A percentile compares a stretch with the other conserved stretches of the same genome.
phyloP scores from a whole-genome alignment of 1,284 basidiomycete genomes.

The Blastosporella zonata region DNA sequence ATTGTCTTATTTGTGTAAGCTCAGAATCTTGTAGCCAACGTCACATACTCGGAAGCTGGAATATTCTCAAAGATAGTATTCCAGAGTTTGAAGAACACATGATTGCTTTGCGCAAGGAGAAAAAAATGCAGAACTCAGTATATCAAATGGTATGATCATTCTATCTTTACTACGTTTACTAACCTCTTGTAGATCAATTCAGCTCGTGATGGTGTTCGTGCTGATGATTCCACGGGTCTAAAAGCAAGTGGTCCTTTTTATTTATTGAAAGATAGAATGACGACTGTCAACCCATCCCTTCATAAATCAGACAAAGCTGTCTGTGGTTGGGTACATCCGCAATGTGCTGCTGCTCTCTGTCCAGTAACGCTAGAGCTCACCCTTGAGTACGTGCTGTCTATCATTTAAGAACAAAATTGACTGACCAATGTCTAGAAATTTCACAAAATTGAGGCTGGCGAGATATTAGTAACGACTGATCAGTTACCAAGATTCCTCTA shows the following conservation, averaged over 20 bases:
- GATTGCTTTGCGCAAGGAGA: background rate
- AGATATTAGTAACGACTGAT: conserved; percentile 6
- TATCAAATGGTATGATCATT: background rate
- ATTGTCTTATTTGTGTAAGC: too few species aligned
- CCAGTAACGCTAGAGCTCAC: conserved; percentile 9
- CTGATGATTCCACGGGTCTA: conserved; percentile 12
- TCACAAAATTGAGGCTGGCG: conserved; percentile 9
- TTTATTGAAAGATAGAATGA: background rate
- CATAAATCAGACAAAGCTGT: conserved; percentile 1
- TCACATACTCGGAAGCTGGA: conserved; percentile 7
- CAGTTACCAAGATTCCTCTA: conserved; percentile 21
- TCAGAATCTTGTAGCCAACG: too few species aligned
- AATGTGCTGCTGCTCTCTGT: conserved; percentile 13
- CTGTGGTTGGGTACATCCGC: conserved; percentile 18
- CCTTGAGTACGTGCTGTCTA: background rate
- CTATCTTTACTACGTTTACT: background rate
- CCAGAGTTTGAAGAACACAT: conserved; percentile 1
- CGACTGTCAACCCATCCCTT: background rate
- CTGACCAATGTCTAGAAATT: conserved; percentile 1
- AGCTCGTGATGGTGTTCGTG: conserved; percentile 1
- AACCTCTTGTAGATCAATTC: background rate
- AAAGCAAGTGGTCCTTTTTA: conserved; percentile 10
- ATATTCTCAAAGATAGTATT: conserved; percentile 1
- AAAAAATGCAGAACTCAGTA: background rate
- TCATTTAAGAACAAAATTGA: background rate